phyloP scores from a whole-genome alignment of 495 filamentous ascomycete genomes.

The Aspergillus asperescens region DNA sequence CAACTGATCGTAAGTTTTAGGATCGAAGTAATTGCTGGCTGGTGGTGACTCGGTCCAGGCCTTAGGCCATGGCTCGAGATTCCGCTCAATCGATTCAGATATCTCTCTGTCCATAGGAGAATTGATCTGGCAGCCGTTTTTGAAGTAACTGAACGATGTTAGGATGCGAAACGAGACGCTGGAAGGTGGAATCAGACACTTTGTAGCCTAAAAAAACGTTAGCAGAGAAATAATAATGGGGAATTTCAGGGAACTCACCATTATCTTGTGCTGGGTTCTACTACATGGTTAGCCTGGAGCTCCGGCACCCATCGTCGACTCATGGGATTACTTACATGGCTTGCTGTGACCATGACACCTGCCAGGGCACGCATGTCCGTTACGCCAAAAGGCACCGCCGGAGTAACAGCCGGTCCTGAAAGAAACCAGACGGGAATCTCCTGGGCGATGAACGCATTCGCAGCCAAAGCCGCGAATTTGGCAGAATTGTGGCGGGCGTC shows the following conservation, averaged over 20 bases:
- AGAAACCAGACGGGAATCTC: slow-evolving; percentile 60
- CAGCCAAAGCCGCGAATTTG: slow-evolving; percentile 59
- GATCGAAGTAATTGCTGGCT: slow-evolving; percentile 36
- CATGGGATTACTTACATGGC: slow-evolving; percentile 41
- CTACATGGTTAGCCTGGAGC: slow-evolving; percentile 15
- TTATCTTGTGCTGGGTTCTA: slow-evolving; percentile 66
- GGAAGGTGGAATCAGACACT: slow-evolving; percentile 39
- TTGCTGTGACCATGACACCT: slow-evolving; percentile 70
- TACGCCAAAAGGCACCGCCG: slow-evolving; percentile 65
- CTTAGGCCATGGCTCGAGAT: slow-evolving; percentile 47
- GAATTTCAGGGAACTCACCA: slow-evolving; percentile 26
- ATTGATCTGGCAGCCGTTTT: slow-evolving; percentile 66
- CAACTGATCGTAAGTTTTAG: slow-evolving; percentile 37
- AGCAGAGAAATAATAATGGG: neutral
- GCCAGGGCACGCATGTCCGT: slow-evolving; percentile 51
- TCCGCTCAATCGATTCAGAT: slow-evolving; percentile 52
- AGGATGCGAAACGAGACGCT: slow-evolving; percentile 9
- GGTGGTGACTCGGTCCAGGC: slow-evolving; percentile 48
- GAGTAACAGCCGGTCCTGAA: slow-evolving; percentile 53
- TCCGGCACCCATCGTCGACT: neutral
- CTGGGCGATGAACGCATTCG: slow-evolving; percentile 58
- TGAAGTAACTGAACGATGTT: slow-evolving; percentile 48
- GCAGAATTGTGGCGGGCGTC: slow-evolving; percentile 65
- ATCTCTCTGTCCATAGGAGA: slow-evolving; percentile 60
- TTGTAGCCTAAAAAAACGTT: slow-evolving; percentile 53